phyloP scores from a whole-genome alignment of 2,329 filamentous ascomycete genomes.

The Diaporthe capsici region DNA sequence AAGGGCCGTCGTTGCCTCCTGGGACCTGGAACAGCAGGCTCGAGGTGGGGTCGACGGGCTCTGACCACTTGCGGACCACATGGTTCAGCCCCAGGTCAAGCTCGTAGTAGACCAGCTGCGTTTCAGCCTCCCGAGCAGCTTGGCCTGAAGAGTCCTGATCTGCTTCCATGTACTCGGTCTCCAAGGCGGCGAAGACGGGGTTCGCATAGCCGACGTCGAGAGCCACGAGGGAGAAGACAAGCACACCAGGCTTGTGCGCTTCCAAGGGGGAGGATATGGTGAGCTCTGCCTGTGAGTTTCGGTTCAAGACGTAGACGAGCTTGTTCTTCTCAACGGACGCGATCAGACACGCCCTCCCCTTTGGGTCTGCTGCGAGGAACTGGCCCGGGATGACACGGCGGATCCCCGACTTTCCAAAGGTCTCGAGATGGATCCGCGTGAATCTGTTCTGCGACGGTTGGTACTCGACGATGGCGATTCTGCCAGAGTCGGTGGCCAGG shows the following conservation, averaged over 20 bases:
- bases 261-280: constrained; percentile 98
- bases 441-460: constrained; percentile 88
- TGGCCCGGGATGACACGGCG: constrained; percentile 95
- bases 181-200: constrained; percentile 93
- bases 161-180: constrained; percentile 91
- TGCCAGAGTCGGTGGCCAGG: constrained; percentile 93
- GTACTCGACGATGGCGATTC: constrained; percentile 95
- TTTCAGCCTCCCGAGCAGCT: constrained; percentile 86
- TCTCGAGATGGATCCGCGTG: constrained; percentile 92
- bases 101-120: constrained; percentile 96
- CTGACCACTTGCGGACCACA: constrained; percentile 96
- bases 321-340: constrained; percentile 99
- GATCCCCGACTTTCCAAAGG: constrained; percentile 96
- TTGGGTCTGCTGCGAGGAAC: constrained; percentile 95
- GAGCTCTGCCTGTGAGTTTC: constrained; percentile 93
- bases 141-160: constrained; percentile 92
- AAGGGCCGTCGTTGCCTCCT: constrained; percentile 92
- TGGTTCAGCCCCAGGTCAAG: constrained; percentile 97
- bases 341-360: constrained; percentile 94
- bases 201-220: constrained; percentile 98
- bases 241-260: constrained; percentile 91
- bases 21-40: constrained; percentile 95
- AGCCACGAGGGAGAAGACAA: constrained; percentile 89
- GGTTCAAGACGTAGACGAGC: constrained; percentile 97
- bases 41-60: constrained; percentile 90